These are phyloP conservation scores for Beta corolliflora DNA, from an alignment of 179 eudicot species.

Conservation along the genomic window DNA sequence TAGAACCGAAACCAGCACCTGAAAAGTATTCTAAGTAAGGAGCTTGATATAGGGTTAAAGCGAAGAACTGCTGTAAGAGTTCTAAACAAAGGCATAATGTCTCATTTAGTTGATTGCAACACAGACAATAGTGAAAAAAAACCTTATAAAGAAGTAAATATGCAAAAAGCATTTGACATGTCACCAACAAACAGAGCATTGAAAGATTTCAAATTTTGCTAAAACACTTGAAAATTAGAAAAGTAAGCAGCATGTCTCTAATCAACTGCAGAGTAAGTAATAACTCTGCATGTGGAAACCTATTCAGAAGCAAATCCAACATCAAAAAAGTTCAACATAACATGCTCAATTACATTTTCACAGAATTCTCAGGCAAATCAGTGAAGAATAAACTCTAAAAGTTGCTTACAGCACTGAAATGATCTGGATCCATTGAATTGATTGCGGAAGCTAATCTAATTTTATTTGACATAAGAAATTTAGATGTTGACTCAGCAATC, in stretches of 20 bases:
- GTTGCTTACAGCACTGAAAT: slow-evolving; percentile 3
- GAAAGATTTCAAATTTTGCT: background rate
- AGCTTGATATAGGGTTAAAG: background rate
- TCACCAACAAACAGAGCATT: background rate
- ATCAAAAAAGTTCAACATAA: background rate
- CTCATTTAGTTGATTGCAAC: background rate
- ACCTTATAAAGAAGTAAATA: background rate
- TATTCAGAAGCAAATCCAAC: background rate
- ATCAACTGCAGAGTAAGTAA: background rate
- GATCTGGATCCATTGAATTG: background rate
- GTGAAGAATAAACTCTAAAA: background rate
- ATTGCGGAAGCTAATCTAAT: background rate
- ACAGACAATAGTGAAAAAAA: background rate
- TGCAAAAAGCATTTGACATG: background rate
- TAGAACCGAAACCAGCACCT: slow-evolving; percentile 76
- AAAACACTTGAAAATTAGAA: background rate
- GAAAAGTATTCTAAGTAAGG: slow-evolving; percentile 18
- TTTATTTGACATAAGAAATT: background rate
- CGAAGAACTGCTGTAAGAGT: background rate
- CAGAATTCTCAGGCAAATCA: background rate
- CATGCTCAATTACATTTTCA: background rate
- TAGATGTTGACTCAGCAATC: background rate
- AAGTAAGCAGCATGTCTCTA: background rate
- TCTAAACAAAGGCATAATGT: background rate
- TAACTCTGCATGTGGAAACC: background rate